These are phyloP conservation scores for Pythium volutum DNA, from an alignment of 352 stramenopile genomes.

Conservation along the genomic window DNA sequence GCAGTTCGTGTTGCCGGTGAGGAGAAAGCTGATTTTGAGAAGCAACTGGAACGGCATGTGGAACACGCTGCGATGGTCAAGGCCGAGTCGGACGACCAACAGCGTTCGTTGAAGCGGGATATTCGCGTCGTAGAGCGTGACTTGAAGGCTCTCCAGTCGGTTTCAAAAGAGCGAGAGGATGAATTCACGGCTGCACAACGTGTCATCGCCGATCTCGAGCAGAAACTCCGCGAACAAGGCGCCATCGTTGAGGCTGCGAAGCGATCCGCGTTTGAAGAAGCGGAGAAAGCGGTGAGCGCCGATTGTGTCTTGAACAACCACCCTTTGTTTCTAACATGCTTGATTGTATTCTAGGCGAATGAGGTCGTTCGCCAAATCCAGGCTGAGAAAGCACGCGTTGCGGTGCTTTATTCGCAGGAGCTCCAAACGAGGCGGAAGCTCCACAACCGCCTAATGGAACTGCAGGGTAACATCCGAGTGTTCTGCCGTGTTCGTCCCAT, in stretches of 20 bases:
- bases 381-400: conserved; percentile 56
- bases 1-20: not conserved
- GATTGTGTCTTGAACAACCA: not conserved
- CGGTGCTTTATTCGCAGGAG: conserved; percentile 69
- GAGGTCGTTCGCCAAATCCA: conserved; percentile 45
- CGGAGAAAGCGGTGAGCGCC: conserved; percentile 46
- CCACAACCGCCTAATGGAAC: conserved; percentile 89
- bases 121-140: conserved; percentile 58
- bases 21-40: conserved; percentile 9
- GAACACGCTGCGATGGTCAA: conserved; percentile 20
- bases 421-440: conserved; percentile 73
- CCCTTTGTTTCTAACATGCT: not conserved
- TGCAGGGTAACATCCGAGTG: conserved; percentile 93
- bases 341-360: conserved; percentile 28
- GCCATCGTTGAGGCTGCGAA: conserved; percentile 33
- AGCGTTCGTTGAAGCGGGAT: conserved; percentile 51
- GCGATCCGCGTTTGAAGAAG: conserved; percentile 37
- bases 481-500: conserved; percentile 91
- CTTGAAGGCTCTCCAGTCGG: conserved; percentile 45
- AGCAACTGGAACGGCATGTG: conserved; percentile 15
- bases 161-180: conserved; percentile 53
- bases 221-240: conserved; percentile 36
- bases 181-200: conserved; percentile 34
- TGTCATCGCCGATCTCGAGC: conserved; percentile 34
- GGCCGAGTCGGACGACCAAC: conserved; percentile 50